Base-by-base conservation (phyloP, 352 stramenopile species). In the Phytopythium chamaehyphon region DNA sequence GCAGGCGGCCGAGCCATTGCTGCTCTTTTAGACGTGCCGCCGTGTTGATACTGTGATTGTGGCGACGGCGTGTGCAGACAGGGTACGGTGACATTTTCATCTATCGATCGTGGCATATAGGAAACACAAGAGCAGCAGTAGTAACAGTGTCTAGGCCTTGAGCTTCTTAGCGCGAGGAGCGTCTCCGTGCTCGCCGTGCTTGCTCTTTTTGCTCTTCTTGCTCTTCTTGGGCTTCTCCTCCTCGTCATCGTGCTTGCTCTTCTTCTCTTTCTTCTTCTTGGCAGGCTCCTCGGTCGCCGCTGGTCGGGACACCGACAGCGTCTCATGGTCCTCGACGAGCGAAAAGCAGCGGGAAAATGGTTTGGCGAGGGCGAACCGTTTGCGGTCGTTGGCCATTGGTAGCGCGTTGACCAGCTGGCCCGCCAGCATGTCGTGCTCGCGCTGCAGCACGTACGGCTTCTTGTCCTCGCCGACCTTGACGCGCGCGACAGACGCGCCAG, bases 331-430 rank as follows among this genome's bases (percentile, higher is more conserved):
- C 45, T 88, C 65, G 14, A 92, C 66, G 10, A 92, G 65, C 28
- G 82, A 90, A 40, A 90, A 88, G 46, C 73, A 86, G 43, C 74
- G 73, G 37, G 76, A 64, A 51, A 92, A 92, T 0, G 81, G 81
- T 54, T 90, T 90, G 40, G 69, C 81, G 12, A 92, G 64, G 39
- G 74, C 68, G 23, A 85, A 90, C 6, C 69, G 76, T 42, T 71
- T 64, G 44, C 76, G 81, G 47, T 92, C 62, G 28, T 66, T 62
- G 1, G 74, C 68, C 6, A 73, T 49, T 16, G 81, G 78, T 48
- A 92, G 77, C 10, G 81, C 81, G 46, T 92, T 92, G 49, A 87
- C 77, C 26, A 92, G 66, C 58, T 90, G 81, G n/a, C 78, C 64
- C 19, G 81, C 81, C 14, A 90, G 69, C 63, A 86, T 64, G 3